A percentile compares a stretch with the other conserved stretches of the same genome.
These are phyloP conservation scores for Fusarium albosuccineum DNA, from an alignment of 2,329 filamentous ascomycete species.

Conservation along the genomic window DNA sequence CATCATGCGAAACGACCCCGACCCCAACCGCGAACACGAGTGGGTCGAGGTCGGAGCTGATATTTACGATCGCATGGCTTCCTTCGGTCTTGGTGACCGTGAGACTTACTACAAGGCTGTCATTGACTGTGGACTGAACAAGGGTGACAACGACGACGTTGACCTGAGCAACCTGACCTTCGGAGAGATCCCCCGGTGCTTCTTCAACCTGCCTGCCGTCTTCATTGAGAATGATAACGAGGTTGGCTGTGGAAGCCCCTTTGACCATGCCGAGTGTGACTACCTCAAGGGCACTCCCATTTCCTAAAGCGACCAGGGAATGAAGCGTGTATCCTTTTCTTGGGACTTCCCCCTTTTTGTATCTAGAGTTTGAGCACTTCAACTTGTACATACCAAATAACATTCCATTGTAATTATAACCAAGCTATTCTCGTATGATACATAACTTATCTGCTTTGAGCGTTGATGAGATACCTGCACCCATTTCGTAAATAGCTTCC, in stretches of 20 bases:
- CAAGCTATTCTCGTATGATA: too few relatives aligned
- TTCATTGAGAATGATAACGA: constrained; percentile 22
- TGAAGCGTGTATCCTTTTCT: too few relatives aligned
- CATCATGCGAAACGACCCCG: constrained; percentile 14
- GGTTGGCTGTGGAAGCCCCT: constrained; percentile 7
- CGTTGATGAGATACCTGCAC: too few relatives aligned
- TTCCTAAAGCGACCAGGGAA: neutral
- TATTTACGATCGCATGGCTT: constrained; percentile 32
- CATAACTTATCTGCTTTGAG: too few relatives aligned
- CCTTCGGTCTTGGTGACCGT: constrained; percentile 20
- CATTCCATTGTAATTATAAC: too few relatives aligned
- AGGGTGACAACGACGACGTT: neutral
- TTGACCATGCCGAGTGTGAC: constrained; percentile 3
- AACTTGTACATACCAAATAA: too few relatives aligned
- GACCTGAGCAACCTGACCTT: constrained; percentile 4
- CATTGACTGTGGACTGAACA: constrained; percentile 23
- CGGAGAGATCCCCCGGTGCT: constrained; percentile 24
- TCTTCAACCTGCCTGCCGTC: constrained; percentile 24
- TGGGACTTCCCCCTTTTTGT: too few relatives aligned
- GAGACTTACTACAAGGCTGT: constrained; percentile 28
- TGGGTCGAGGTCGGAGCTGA: constrained; percentile 17
- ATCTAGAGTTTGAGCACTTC: too few relatives aligned
- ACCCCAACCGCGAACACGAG: neutral
- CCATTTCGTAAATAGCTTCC: too few relatives aligned
- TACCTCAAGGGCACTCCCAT: constrained; percentile 18